A percentile compares a stretch with the other conserved stretches of the same genome.
Conservation (phyloP, 2,329 filamentous ascomycete species). For the Lizonia empirigonia region DNA sequence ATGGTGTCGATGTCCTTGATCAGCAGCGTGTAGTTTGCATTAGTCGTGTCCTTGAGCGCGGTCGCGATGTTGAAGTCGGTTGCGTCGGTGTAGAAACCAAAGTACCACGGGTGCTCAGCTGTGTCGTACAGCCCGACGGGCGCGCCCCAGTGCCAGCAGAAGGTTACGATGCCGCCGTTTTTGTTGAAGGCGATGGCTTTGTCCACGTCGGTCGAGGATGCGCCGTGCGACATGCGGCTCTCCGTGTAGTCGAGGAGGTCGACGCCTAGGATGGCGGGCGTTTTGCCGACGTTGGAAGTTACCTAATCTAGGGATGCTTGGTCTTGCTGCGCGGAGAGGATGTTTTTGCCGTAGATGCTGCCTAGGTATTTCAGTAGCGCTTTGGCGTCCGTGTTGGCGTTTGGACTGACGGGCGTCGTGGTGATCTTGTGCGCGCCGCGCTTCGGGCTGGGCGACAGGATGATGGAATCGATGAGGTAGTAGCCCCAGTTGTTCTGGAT, state of each 20-base stretch:
- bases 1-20: slow-evolving; percentile 58
- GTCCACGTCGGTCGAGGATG: slow-evolving; percentile 52
- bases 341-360: slow-evolving; percentile 54
- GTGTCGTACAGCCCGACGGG: slow-evolving; percentile 56
- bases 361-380: slow-evolving; percentile 52
- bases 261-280: slow-evolving; percentile 54
- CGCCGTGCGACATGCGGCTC: slow-evolving; percentile 52
- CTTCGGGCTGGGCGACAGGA: slow-evolving; percentile 43
- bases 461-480: slow-evolving; percentile 55
- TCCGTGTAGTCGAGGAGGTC: slow-evolving; percentile 60
- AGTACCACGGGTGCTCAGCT: slow-evolving; percentile 54
- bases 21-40: slow-evolving; percentile 56
- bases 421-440: slow-evolving; percentile 51
- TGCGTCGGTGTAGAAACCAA: slow-evolving; percentile 58
- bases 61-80: slow-evolving; percentile 56
- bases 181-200: slow-evolving; percentile 54
- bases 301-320: slow-evolving; percentile 53
- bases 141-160: slow-evolving; percentile 59
- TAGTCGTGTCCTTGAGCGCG: slow-evolving; percentile 51
- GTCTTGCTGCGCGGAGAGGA: slow-evolving; percentile 58
- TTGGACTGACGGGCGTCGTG: slow-evolving; percentile 47
- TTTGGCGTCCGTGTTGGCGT: slow-evolving; percentile 47
- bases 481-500: slow-evolving; percentile 58
- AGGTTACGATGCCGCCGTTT: slow-evolving; percentile 55
- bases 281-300: slow-evolving; percentile 53